phyloP scores from a whole-genome alignment of 352 stramenopile species.

The Phytopythium montanum region DNA sequence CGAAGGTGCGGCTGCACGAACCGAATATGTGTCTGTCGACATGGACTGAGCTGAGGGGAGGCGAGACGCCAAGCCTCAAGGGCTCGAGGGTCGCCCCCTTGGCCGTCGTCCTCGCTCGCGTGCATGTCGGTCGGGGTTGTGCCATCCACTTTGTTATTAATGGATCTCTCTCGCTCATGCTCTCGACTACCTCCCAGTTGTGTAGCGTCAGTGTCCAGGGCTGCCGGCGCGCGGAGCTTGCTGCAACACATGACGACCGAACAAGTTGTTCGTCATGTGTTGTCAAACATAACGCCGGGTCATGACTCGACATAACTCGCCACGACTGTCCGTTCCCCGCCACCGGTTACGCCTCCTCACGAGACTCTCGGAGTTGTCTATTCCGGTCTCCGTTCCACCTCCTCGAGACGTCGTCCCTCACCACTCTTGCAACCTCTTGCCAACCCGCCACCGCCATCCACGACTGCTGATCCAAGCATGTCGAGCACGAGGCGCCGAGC shows the following conservation, averaged over 20 bases:
- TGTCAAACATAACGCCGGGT: no score
- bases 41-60: slow-evolving; percentile 29
- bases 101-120: background rate
- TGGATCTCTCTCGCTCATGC: background rate
- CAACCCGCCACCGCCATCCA: background rate
- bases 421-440: no score
- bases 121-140: slow-evolving; percentile 2
- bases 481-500: background rate
- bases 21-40: slow-evolving; percentile 63
- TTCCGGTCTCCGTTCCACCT: no score
- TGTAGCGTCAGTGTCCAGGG: background rate
- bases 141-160: slow-evolving; percentile 4
- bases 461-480: background rate
- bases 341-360: no score
- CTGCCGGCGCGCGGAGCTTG: background rate
- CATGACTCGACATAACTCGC: no score
- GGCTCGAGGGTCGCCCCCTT: background rate
- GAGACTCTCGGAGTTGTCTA: no score
- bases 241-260: background rate
- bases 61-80: slow-evolving; percentile 4
- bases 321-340: no score
- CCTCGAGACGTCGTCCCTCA: no score
- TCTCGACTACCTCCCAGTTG: background rate
- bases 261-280: background rate
- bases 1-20: slow-evolving; percentile 62